Evolutionary conservation across 345 rosid species (phyloP), one percentile per base, ranked within the genome.

Genomic region (Iberis pinnata): DNA sequence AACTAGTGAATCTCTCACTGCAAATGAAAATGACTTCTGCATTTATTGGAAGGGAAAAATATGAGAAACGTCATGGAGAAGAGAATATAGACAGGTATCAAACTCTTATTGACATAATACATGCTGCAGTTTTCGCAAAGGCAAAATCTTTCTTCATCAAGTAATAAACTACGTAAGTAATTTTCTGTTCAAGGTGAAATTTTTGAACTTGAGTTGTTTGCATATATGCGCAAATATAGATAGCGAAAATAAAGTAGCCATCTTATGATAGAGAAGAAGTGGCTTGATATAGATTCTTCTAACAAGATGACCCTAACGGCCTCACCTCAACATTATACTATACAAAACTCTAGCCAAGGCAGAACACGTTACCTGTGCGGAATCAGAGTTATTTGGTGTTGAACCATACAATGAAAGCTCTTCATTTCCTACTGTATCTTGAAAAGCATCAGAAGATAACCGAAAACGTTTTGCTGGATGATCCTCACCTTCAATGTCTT

Each of bases 21-120:
- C 75, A 69, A 88, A 92, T 61, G 93, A 83, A 75, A 92, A 92
- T 33, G 80, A 69, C 63, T 88, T 92, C 97, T 92, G 95, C 81
- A 78, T 32, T 24, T 56, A 66, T 36, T 24, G 49, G 46, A 69
- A 57, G 53, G 49, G 53, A 33, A 58, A 58, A 57, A 56, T 31
- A 56, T 57, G 50, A 47, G 67, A 68, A 60, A 47, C 25, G 2
- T 48, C 36, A 29, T 15, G 58, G 60, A 68, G 4, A 18, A 39
- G 43, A 39, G 24, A 67, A 56, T 18, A 31, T 13, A 38, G 3
- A 49, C 7, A 31, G 7, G 9, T 38, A 66, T 56, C 49, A 9
- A 53, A 51, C 43, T 58, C 22, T 19, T 14, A 17, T 33, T 44
- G 67, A 36, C 45, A 57, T 26, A 8, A 62, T 55, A 38, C 42